phyloP scores from a whole-genome alignment of 2,329 filamentous ascomycete genomes.

The Penicillium sp. region DNA sequence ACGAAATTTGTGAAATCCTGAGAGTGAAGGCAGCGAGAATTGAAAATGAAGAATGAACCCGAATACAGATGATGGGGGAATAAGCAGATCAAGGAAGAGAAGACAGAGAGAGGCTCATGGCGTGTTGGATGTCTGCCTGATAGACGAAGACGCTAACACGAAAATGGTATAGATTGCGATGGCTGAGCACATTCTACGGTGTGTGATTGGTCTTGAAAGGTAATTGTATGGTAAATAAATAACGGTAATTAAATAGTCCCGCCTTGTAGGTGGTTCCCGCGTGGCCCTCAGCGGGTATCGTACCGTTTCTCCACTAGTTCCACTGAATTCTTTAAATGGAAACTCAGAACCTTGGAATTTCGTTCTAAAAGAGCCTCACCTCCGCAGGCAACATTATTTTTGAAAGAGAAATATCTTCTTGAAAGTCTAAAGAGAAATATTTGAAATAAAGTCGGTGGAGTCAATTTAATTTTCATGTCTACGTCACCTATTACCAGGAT shows the following conservation, averaged over 20 bases:
- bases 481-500: constrained; percentile 3
- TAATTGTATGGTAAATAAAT: neutral
- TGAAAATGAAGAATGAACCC: constrained; percentile 17
- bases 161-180: constrained; percentile 20
- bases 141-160: constrained; percentile 31
- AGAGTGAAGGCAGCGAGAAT: constrained; percentile 1
- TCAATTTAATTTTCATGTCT: neutral
- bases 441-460: neutral
- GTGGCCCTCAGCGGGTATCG: neutral
- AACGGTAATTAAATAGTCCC: neutral
- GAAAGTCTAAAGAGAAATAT: neutral
- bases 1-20: constrained; percentile 4
- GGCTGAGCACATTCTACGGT: constrained; percentile 18
- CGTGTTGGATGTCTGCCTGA: constrained; percentile 41
- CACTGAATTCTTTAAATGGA: constrained; percentile 11
- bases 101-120: constrained; percentile 21
- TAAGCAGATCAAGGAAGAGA: constrained; percentile 20
- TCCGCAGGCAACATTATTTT: neutral
- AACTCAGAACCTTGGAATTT: neutral
- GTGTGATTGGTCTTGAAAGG: constrained; percentile 12
- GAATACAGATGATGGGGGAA: constrained; percentile 3
- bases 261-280: constrained; percentile 1
- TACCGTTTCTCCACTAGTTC: constrained; percentile 6
- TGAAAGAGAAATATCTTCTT: no score
- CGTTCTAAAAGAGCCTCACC: neutral